These are phyloP conservation scores for Termitomyces sp. DNA, from an alignment of 768 basidiomycete species.

Conservation along the genomic window DNA sequence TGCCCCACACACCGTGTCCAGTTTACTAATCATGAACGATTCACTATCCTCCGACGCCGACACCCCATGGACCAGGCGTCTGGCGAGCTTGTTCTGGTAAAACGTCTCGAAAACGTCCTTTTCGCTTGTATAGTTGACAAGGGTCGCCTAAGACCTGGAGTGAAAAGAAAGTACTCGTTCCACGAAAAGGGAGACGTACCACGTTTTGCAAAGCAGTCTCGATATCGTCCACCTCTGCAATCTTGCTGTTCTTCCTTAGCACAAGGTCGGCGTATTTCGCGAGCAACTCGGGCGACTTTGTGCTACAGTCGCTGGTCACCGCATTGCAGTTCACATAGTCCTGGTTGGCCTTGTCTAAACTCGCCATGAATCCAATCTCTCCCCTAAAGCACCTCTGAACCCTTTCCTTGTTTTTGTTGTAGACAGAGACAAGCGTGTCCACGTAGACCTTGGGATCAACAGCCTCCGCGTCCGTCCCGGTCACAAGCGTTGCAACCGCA, in stretches of 20 bases:
- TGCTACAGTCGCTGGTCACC: conserved; percentile 79
- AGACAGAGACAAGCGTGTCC: conserved; percentile 86
- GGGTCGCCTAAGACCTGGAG: conserved; percentile 67
- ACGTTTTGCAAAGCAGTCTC: conserved; percentile 89
- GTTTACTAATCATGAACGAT: conserved; percentile 94
- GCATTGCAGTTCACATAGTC: conserved; percentile 94
- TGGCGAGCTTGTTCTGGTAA: conserved; percentile 91
- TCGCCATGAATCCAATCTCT: conserved; percentile 90
- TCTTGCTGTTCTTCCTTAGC: conserved; percentile 91
- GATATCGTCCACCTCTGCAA: conserved; percentile 85
- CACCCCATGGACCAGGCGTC: conserved; percentile 84
- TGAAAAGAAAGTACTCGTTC: background rate
- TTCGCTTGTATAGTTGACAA: conserved; percentile 98
- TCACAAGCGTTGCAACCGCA: conserved; percentile 71
- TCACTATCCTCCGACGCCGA: conserved; percentile 97
- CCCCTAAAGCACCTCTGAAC: conserved; percentile 86
- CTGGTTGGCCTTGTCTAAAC: conserved; percentile 90
- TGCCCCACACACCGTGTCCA: conserved; percentile 95
- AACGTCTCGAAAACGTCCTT: conserved; percentile 99
- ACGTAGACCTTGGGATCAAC: conserved; percentile 94
- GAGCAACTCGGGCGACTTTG: conserved; percentile 87
- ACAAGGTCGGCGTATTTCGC: conserved; percentile 90
- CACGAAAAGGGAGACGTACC: conserved; percentile 36
- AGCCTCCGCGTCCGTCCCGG: conserved; percentile 45
- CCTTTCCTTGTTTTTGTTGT: conserved; percentile 86